phyloP scores from a whole-genome alignment of 352 stramenopile genomes.

The Phytophthora litchii region DNA sequence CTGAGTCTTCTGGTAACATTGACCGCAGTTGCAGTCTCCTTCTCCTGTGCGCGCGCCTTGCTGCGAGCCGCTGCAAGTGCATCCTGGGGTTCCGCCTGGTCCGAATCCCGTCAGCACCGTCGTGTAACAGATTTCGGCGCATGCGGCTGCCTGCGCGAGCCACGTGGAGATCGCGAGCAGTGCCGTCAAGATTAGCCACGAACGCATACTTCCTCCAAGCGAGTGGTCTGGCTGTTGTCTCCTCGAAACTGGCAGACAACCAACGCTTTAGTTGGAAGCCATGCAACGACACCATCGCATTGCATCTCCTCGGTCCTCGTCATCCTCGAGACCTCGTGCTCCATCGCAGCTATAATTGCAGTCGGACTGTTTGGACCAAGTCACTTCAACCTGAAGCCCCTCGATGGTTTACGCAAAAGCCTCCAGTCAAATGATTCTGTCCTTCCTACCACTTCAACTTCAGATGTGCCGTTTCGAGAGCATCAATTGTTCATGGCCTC shows the following conservation, averaged over 20 bases:
- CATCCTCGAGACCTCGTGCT: not conserved
- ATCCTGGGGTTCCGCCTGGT: constrained; percentile 30
- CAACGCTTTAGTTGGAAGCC: not conserved
- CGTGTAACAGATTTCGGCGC: constrained; percentile 43
- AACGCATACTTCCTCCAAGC: constrained; percentile 18
- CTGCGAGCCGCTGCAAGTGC: constrained; percentile 37
- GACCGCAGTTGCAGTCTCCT: constrained; percentile 40
- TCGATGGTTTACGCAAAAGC: no score
- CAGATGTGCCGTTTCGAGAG: not conserved
- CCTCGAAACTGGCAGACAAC: constrained; percentile 21
- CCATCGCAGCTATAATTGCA: not conserved
- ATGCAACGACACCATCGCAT: not conserved
- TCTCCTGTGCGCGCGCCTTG: constrained; percentile 26
- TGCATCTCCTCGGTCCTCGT: not conserved
- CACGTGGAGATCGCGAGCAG: constrained; percentile 9
- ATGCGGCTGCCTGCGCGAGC: constrained; percentile 23
- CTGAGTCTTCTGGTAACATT: constrained; percentile 44
- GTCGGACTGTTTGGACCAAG: no score
- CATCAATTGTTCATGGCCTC: no score
- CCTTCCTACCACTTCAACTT: not conserved
- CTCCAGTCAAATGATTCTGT: not conserved
- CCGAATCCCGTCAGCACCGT: constrained; percentile 44
- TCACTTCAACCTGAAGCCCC: no score
- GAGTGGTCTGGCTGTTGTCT: constrained; percentile 11
- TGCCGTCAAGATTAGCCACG: constrained; percentile 13